Evolutionary conservation across 371 early-diverging fungal species (phyloP).

Genomic region (Rhizopus stolonifer): DNA sequence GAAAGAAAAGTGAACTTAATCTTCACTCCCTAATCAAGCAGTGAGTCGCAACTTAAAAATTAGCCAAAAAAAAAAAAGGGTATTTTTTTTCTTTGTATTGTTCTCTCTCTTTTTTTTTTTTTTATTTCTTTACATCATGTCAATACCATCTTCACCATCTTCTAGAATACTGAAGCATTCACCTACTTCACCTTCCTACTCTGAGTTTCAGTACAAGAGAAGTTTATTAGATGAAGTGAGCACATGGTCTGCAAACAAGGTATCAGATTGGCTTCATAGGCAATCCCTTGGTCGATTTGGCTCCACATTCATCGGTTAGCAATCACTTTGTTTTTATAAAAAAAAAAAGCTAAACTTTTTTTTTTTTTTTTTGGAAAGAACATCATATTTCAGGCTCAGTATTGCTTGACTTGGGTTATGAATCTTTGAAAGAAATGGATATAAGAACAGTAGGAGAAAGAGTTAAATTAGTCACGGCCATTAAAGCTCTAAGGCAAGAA

Average conservation of each 20-base stretch:
- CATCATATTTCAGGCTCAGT: slow-evolving; percentile 80
- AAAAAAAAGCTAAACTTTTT: background rate
- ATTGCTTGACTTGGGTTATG: slow-evolving; percentile 80
- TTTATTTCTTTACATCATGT: background rate
- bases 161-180: slow-evolving; percentile 28
- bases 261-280: slow-evolving; percentile 76
- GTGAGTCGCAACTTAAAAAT: too few relatives aligned
- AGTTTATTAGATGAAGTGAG: slow-evolving; percentile 53
- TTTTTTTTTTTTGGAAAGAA: slow-evolving; percentile 32
- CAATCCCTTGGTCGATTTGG: slow-evolving; percentile 70
- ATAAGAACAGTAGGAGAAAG: slow-evolving; percentile 84
- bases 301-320: slow-evolving; percentile 62
- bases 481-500: slow-evolving; percentile 67
- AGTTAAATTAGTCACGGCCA: slow-evolving; percentile 72
- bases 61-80: too few relatives aligned
- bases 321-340: background rate
- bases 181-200: slow-evolving; percentile 54
- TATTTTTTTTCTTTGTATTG: too few relatives aligned
- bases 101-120: background rate
- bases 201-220: slow-evolving; percentile 30
- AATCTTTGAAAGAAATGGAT: slow-evolving; percentile 79
- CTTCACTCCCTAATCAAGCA: too few relatives aligned
- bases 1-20: too few relatives aligned
- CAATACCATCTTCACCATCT: slow-evolving; percentile 24
- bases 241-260: slow-evolving; percentile 70